Evolutionary conservation across 2,329 filamentous ascomycete species (phyloP), one percentile per base, ranked within the genome.

Genomic region (Monilinia aucupariae): DNA sequence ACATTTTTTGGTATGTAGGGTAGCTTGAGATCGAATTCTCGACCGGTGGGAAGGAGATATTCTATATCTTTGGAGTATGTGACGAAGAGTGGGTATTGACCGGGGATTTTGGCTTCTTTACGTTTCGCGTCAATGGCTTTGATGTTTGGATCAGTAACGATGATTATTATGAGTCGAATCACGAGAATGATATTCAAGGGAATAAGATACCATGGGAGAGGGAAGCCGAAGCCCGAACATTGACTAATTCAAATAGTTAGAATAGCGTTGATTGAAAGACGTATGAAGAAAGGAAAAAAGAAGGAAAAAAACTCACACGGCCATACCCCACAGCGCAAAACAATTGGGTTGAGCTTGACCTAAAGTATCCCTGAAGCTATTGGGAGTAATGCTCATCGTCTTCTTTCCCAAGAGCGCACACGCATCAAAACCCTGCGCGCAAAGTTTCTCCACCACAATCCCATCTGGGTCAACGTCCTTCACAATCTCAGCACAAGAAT

Each of bases 341-440:
- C 66, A 68, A 30, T 69, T 68, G 3, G 78, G 76, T 64, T 82
- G 80, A 39, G 74, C 67, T 4, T 74, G 71, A 0, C 65, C 52
- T 45, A 78, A 67, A 68, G 78, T 76, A 63, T 80, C 73, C 68
- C 79, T 71, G 73, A 77, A 67, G 49, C 78, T 72, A 45, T 79
- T 81, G 0, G 80, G 79, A 54, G 76, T 78, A 8, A 82, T 69
- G 1, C 79, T 68, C 0, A 76, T 71, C 45, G 73, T 75, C 7
- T 74, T 73, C 41, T 74, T 66, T 0, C 70, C 70, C 3, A 74
- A 61, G 4, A 74, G 73, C 32, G 74, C 75, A 58, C 75, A 78
- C 0, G 77, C 78, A 41, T 80, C 78, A 9, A 79, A 63, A 0
- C 70, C 80, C 22, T 78, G 77, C 1, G 75, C 70, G 64, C 82